A percentile compares a stretch with the other conserved stretches of the same genome.
Evolutionary conservation across 345 rosid genomes (phyloP).

Genomic region (Populus ilicifolia): DNA sequence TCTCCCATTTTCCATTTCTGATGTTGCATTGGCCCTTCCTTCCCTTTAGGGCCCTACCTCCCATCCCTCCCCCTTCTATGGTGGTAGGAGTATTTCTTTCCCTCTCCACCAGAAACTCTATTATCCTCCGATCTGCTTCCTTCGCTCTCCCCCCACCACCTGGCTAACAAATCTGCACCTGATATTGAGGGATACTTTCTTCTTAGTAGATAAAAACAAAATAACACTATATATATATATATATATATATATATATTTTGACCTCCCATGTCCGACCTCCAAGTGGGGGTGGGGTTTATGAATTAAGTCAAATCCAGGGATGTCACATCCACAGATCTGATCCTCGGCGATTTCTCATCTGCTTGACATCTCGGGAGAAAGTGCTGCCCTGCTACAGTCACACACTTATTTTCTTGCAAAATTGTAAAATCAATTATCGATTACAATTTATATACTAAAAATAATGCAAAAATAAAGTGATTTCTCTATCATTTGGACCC

Average conservation of each 20-base stretch:
- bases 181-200: conserved; percentile 6
- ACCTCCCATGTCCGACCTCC: background rate
- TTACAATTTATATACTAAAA: background rate
- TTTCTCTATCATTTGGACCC: background rate
- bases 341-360: conserved; percentile 58
- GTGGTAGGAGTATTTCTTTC: background rate
- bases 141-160: background rate
- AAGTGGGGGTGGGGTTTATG: background rate
- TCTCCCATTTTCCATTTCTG: conserved; percentile 9
- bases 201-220: background rate
- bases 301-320: conserved; percentile 35
- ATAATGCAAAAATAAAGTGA: background rate
- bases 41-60: conserved; percentile 2
- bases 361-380: conserved; percentile 45
- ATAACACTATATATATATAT: background rate
- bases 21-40: background rate
- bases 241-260: background rate
- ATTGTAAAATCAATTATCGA: background rate
- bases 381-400: conserved; percentile 44
- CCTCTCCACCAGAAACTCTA: background rate
- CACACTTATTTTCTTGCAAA: background rate
- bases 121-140: background rate
- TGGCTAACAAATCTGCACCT: conserved; percentile 21
- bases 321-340: conserved; percentile 51
- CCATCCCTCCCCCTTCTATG: background rate